A percentile compares a stretch with the other conserved stretches of the same genome.
phyloP scores from a whole-genome alignment of 768 basidiomycete species.

The Collybiopsis confluens region DNA sequence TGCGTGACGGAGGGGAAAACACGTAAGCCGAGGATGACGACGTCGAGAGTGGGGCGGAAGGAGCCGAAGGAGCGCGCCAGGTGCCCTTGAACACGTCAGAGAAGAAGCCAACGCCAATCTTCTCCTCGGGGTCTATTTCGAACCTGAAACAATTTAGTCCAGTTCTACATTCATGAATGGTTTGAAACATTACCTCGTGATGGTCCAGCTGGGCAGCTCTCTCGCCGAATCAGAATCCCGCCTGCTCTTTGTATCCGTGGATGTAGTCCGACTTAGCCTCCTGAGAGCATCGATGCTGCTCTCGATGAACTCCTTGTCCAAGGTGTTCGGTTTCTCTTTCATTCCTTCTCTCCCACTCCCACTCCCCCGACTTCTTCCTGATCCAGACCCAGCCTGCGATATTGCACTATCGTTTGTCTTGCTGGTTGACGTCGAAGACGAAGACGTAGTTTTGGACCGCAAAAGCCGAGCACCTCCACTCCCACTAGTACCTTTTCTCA shows the following conservation, averaged over 20 bases:
- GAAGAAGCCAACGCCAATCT: conserved; percentile 73
- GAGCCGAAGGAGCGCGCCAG: conserved; percentile 43
- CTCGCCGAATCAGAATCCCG: conserved; percentile 18
- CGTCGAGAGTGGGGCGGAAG: background rate
- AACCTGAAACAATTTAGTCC: too few relatives aligned
- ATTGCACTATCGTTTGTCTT: background rate
- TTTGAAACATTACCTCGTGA: conserved; percentile 68
- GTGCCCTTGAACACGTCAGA: conserved; percentile 74
- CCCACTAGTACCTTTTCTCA: background rate
- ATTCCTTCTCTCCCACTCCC: conserved; percentile 14
- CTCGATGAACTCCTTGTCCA: conserved; percentile 70
- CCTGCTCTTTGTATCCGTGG: background rate
- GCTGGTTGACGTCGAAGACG: background rate
- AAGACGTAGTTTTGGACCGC: conserved; percentile 3
- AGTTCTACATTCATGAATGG: too few relatives aligned
- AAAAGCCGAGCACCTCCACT: background rate
- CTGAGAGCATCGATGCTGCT: conserved; percentile 67
- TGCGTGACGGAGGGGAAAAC: conserved; percentile 22
- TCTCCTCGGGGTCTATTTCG: conserved; percentile 67
- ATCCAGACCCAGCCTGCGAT: background rate
- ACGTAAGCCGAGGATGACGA: background rate
- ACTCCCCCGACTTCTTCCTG: conserved; percentile 8
- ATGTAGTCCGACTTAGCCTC: conserved; percentile 44
- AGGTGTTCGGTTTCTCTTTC: conserved; percentile 33
- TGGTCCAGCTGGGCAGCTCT: conserved; percentile 67